Evolutionary conservation across 2,329 filamentous ascomycete species (phyloP).

Genomic region (Metarhizium rileyi): DNA sequence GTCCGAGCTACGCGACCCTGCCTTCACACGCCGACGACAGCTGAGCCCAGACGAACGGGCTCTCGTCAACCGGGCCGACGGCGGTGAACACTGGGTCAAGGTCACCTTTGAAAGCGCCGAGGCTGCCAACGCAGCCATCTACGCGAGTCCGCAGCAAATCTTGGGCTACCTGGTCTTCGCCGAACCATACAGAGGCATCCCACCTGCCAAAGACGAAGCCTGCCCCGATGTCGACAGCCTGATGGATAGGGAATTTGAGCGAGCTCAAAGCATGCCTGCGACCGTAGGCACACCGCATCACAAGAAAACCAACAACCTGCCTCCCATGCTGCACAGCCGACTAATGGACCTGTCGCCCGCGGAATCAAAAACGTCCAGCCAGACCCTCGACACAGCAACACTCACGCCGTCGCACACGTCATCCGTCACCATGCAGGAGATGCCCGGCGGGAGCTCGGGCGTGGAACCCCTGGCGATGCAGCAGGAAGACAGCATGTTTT

Average conservation of each 20-base stretch:
- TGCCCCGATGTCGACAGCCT: constrained; percentile 42
- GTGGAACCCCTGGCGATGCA: constrained; percentile 20
- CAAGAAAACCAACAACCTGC: constrained; percentile 18
- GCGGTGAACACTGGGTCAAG: constrained; percentile 88
- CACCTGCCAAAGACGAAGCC: constrained; percentile 54
- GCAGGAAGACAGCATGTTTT: constrained; percentile 35
- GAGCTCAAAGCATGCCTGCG: constrained; percentile 28
- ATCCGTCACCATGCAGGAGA: constrained; percentile 32
- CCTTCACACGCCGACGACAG: constrained; percentile 53
- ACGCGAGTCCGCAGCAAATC: constrained; percentile 61
- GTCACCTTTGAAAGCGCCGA: constrained; percentile 68
- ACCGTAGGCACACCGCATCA: constrained; percentile 16
- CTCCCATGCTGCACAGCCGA: constrained; percentile 26
- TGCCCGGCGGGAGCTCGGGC: constrained; percentile 8
- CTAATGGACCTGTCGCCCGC: constrained; percentile 32
- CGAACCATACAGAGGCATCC: constrained; percentile 56
- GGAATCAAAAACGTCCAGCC: constrained; percentile 40
- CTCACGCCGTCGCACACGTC: constrained; percentile 33
- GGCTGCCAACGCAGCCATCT: constrained; percentile 60
- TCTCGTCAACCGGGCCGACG: constrained; percentile 72
- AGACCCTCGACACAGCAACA: constrained; percentile 49
- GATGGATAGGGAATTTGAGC: constrained; percentile 19
- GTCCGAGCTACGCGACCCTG: constrained; percentile 62
- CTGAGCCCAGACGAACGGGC: constrained; percentile 64
- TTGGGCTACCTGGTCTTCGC: constrained; percentile 62